Evolutionary conservation across 1,284 basidiomycete genomes (phyloP).

Genomic region (Amylostereum areolatum): DNA sequence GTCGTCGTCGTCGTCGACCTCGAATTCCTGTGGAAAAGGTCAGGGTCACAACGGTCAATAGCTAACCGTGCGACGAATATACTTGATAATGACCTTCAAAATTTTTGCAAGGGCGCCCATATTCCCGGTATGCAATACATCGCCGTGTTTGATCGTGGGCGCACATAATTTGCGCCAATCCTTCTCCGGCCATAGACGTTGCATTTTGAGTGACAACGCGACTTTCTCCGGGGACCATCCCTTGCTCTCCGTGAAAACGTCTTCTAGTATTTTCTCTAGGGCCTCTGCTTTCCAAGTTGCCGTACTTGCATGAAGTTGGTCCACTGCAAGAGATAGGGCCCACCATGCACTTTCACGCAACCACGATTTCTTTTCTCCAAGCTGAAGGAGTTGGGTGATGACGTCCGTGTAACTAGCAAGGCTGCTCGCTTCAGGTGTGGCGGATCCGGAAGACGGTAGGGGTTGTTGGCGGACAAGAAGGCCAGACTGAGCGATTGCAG

Average conservation of each 20-base stretch:
- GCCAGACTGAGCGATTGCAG: conserved; percentile 76
- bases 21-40: conserved; percentile 41
- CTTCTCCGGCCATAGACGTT: conserved; percentile 49
- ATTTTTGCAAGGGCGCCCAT: conserved; percentile 71
- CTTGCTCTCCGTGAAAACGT: conserved; percentile 48
- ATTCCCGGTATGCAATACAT: conserved; percentile 67
- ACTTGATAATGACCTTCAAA: conserved; percentile 54
- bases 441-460: conserved; percentile 45
- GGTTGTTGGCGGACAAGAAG: conserved; percentile 60
- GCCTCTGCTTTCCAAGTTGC: conserved; percentile 74
- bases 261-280: conserved; percentile 43
- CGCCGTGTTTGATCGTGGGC: conserved; percentile 72
- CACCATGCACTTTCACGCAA: conserved; percentile 90
- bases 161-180: conserved; percentile 68
- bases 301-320: conserved; percentile 50
- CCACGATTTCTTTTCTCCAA: conserved; percentile 88
- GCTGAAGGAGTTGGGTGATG: conserved; percentile 56
- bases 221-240: conserved; percentile 87
- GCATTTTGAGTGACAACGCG: conserved; percentile 72
- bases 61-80: conserved; percentile 4
- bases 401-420: conserved; percentile 59
- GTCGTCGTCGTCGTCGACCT: conserved; percentile 47
- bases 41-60: conserved; percentile 7
- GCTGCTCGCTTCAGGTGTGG: conserved; percentile 48
- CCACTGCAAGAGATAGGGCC: conserved; percentile 63